phyloP scores from a whole-genome alignment of 345 rosid genomes.

The Physaria fendleri region DNA sequence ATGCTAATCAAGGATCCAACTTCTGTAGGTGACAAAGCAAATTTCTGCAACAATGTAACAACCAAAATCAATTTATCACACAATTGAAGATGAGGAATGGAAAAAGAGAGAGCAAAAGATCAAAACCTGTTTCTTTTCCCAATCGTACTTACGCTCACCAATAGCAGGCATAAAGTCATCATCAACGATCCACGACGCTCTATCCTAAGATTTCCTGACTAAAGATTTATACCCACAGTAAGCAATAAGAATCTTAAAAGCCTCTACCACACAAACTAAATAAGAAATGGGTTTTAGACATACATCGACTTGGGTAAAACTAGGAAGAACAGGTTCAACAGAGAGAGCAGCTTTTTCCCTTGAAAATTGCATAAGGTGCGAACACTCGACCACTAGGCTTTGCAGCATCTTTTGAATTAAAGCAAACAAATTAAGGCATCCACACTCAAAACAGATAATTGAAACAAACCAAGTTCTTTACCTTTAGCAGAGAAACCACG shows the following conservation, averaged over 20 bases:
- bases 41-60: conserved; percentile 42
- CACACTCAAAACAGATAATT: not conserved
- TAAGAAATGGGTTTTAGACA: not conserved
- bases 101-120: not conserved
- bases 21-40: conserved; percentile 89
- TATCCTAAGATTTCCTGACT: conserved; percentile 58
- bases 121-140: conserved; percentile 68
- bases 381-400: conserved; percentile 43
- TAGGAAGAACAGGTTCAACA: conserved; percentile 64
- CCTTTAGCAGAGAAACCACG: conserved; percentile 34
- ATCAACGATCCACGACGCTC: conserved; percentile 68
- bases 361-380: conserved; percentile 69
- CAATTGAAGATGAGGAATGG: not conserved
- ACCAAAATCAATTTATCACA: not conserved
- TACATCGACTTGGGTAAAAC: conserved; percentile 53
- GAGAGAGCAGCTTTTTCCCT: conserved; percentile 91
- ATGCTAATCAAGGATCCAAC: conserved; percentile 75
- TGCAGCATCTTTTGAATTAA: conserved; percentile 18
- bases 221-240: not conserved
- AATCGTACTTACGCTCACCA: conserved; percentile 88
- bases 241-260: conserved; percentile 9
- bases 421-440: not conserved
- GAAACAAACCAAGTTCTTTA: conserved; percentile 5
- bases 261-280: not conserved
- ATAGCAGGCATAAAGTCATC: conserved; percentile 72